phyloP scores from a whole-genome alignment of 139 green algal species.

The Chlamydomonas sp. region DNA sequence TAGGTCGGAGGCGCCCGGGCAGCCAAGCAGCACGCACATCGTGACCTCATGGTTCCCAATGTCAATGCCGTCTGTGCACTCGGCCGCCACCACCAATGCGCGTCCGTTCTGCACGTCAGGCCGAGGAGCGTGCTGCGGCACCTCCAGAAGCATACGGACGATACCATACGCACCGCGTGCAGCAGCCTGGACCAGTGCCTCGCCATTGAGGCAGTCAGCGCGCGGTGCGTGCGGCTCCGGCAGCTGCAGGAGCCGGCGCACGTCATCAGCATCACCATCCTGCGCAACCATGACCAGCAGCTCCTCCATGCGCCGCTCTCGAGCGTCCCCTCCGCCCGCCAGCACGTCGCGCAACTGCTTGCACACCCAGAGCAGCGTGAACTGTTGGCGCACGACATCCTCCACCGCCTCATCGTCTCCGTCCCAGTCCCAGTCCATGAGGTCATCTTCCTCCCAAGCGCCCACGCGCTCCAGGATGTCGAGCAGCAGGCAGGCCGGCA shows the following conservation, averaged over 20 bases:
- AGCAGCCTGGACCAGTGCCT: slow-evolving; percentile 2
- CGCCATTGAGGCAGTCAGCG: slow-evolving; percentile 4
- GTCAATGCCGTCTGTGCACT: too few species aligned
- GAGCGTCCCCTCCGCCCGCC: too few species aligned
- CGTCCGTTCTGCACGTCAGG: not conserved
- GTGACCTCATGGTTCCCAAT: not conserved
- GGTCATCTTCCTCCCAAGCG: too few species aligned
- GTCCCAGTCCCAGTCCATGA: too few species aligned
- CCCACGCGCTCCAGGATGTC: too few species aligned
- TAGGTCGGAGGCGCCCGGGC: not conserved
- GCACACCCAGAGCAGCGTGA: too few species aligned
- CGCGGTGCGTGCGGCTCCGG: not conserved
- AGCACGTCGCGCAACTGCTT: too few species aligned
- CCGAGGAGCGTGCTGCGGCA: not conserved
- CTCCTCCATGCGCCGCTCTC: too few species aligned
- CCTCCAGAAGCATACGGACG: not conserved
- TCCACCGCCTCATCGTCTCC: too few species aligned
- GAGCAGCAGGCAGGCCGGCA: too few species aligned
- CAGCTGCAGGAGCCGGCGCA: not conserved
- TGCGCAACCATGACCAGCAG: not conserved
- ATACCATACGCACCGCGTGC: not conserved
- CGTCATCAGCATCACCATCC: not conserved
- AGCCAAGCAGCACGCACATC: not conserved
- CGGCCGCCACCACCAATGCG: not conserved
- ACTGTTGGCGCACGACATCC: too few species aligned